Evolutionary conservation across 2,329 filamentous ascomycete species (phyloP).

Genomic region (Penicillium brevicompactum): DNA sequence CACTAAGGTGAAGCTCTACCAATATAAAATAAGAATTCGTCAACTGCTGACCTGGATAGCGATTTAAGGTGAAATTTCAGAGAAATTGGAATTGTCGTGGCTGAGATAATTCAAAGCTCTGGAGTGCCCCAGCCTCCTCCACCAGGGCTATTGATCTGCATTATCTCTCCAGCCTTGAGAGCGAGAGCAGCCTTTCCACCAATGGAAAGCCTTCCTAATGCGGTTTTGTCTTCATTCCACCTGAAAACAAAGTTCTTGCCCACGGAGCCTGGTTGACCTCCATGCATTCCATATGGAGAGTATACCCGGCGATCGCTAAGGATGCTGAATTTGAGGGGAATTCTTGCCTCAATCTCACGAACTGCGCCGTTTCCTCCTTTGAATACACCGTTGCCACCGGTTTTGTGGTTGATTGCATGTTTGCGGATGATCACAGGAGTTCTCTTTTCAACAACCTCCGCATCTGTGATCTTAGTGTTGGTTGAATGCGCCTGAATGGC

Average conservation of each 20-base stretch:
- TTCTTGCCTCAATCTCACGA: constrained; percentile 77
- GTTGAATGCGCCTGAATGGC: constrained; percentile 83
- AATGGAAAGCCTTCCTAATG: constrained; percentile 1
- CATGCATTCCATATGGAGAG: constrained; percentile 74
- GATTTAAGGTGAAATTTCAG: too few relatives aligned
- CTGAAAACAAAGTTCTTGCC: not conserved
- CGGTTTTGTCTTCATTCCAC: constrained; percentile 7
- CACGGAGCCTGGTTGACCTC: constrained; percentile 68
- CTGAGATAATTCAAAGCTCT: too few relatives aligned
- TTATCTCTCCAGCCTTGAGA: constrained; percentile 3
- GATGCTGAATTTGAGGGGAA: constrained; percentile 74
- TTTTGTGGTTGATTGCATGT: constrained; percentile 65
- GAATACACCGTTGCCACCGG: constrained; percentile 66
- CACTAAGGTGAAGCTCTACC: too few relatives aligned
- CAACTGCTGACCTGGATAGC: too few relatives aligned
- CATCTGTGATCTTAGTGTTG: constrained; percentile 79
- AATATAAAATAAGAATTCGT: too few relatives aligned
- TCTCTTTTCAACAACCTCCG: constrained; percentile 73
- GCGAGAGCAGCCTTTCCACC: constrained; percentile 4
- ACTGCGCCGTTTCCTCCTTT: constrained; percentile 73
- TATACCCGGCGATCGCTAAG: constrained; percentile 72
- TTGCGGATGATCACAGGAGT: constrained; percentile 73
- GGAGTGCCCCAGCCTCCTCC: constrained; percentile 1
- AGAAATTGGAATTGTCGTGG: too few relatives aligned
- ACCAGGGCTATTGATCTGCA: constrained; percentile 8